Evolutionary conservation across 331 rosid species (phyloP).

Genomic region (Quercus lobata): DNA sequence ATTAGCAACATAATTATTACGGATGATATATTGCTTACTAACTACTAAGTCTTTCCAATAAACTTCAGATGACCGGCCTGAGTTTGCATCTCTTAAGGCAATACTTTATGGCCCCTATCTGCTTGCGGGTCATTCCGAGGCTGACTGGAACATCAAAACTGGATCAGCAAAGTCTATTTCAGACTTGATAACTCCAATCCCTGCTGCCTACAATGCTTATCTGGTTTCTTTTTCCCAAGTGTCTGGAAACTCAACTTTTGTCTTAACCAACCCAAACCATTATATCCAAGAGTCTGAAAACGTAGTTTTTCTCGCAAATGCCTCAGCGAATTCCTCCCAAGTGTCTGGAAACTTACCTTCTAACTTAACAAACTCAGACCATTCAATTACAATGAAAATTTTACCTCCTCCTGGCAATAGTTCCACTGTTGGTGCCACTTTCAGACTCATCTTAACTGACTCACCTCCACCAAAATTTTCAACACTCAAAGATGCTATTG

Average conservation of each 20-base stretch:
- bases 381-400: conserved; percentile 42
- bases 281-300: not conserved
- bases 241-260: conserved; percentile 27
- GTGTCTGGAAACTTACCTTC: conserved; percentile 19
- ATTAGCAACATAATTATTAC: not conserved
- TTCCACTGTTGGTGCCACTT: conserved; percentile 45
- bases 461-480: conserved; percentile 16
- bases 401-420: conserved; percentile 46
- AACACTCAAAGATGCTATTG: conserved; percentile 18
- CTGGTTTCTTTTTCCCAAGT: conserved; percentile 53
- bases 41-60: conserved; percentile 3
- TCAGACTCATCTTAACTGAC: conserved; percentile 45
- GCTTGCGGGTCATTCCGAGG: conserved; percentile 56
- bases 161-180: conserved; percentile 21
- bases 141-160: conserved; percentile 52
- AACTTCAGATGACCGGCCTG: conserved; percentile 72
- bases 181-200: conserved; percentile 64
- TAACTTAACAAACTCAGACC: conserved; percentile 43
- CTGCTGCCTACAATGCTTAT: conserved; percentile 35
- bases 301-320: no score
- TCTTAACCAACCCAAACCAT: conserved; percentile 44
- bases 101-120: conserved; percentile 81
- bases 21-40: conserved; percentile 6
- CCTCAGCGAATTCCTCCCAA: conserved; percentile 25
- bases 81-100: conserved; percentile 56